Base-by-base conservation (phyloP, 306 rosid genomes). In the Castanea crenata region DNA sequence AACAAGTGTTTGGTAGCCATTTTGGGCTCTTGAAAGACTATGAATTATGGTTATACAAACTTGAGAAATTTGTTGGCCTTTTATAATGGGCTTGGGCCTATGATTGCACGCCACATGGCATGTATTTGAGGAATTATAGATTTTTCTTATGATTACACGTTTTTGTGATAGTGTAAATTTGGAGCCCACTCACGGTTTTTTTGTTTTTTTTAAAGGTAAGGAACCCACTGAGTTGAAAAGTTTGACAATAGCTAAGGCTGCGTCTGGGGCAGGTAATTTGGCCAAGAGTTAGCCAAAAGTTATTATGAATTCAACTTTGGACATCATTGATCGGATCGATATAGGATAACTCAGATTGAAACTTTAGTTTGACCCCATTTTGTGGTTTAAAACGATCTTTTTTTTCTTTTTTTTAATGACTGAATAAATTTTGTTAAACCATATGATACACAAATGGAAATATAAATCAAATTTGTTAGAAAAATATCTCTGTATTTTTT, bases 1-100 rank as follows among this genome's bases (percentile, higher is more conserved):
- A 82, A 69, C 35, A 79, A 12, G 20, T 62, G 64, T 3, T 64
- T 65, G 58, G 74, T 15, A 63, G 81, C 63, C 86, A 85, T 84
- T 72, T 19, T 38, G 13, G 23, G 71, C 41, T 61, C 3, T 38
- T 3, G 44, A 38, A 7, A 38, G 44, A 38, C 44, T 1, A 6
- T 1, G n/a, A 4, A 63, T 4, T 44, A 31, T 18, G 70, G 35
- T 31, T 7, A 2, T 38, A 7, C 44, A 38, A 38, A 38, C 44
- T 38, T 38, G 44, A 6, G 44, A 38, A 38, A 38, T 32, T 16
- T 51, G 16, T 46, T 55, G 54, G 52, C 4, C 73, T 13, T 84
- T 84, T 84, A 84, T 84, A 84, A 52, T 67, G 69, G 52, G 19
- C 25, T 4, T 21, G 21, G 23, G 29, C 10, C 38, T 31, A 1